Conservation (phyloP, 805 yeast genomes). For the Saccharomycopsis microspora region DNA sequence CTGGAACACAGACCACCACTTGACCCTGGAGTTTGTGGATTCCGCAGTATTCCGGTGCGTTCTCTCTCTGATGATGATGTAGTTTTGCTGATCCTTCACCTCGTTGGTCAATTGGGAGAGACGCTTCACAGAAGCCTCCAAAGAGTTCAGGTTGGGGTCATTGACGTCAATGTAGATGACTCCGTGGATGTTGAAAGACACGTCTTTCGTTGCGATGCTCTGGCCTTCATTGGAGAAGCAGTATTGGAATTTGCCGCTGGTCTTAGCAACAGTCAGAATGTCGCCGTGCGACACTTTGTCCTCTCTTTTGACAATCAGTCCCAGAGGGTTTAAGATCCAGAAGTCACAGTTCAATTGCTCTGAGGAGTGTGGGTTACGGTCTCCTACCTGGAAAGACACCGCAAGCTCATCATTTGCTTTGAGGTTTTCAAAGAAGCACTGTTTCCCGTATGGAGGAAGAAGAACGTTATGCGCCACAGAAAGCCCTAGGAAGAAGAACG, state of each 20-base stretch:
- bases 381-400: conserved; percentile 87
- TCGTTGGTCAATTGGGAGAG: conserved; percentile 69
- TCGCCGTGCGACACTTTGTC: conserved; percentile 72
- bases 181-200: conserved; percentile 91
- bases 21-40: conserved; percentile 90
- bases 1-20: conserved; percentile 96
- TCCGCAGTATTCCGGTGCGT: conserved; percentile 98
- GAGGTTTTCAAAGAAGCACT: conserved; percentile 80
- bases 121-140: conserved; percentile 75
- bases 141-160: conserved; percentile 62
- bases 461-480: conserved; percentile 66
- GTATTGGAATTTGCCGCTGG: conserved; percentile 67
- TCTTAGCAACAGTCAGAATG: conserved; percentile 50
- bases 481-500: conserved; percentile 11
- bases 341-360: conserved; percentile 63
- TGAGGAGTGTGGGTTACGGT: conserved; percentile 63
- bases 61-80: conserved; percentile 91
- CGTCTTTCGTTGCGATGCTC: conserved; percentile 68
- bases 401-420: conserved; percentile 79
- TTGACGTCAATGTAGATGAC: conserved; percentile 75
- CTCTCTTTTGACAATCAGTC: conserved; percentile 39
- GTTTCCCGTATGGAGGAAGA: conserved; percentile 72
- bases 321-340: conserved; percentile 37
- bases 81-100: conserved; percentile 83
- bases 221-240: conserved; percentile 87